Evolutionary conservation across 164 flowering plant genomes (phyloP), one percentile per base, ranked within the genome.

Genomic region (Stephania yunnanensis): DNA sequence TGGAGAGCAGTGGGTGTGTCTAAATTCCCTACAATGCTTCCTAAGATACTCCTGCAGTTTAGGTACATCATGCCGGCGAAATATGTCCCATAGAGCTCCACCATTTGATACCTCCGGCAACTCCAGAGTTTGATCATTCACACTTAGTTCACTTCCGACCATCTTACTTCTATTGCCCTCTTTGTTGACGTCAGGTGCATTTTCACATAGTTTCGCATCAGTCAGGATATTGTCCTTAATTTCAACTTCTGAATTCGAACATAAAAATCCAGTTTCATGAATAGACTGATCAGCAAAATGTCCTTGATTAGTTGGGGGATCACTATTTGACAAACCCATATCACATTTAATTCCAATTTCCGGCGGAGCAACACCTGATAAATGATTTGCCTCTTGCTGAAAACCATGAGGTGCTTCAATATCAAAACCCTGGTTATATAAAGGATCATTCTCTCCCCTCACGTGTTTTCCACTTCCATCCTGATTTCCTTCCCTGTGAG

Each of bases 71-170:
- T 90, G 68, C 71, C 89, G 82, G 6, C 94, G 84, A 69, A 92
- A 92, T 22, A 92, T 92, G 72, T 92, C 97, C 97, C 97, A 92
- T 0, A 89, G 80, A 75, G 94, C 94, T 80, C 94, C 92, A 64
- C 90, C 87, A 0, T 75, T 83, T 29, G 61, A 58, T 10, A 50
- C 45, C 46, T 82, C 83, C 10, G 68, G 13, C 11, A 15, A 78
- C 64, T 74, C 82, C n/a, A 65, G 30, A 70, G 45, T 46, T 10
- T 15, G 4, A 10, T 10, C 31, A 22, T 29, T 65, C 31, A 22
- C 29, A 9, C 31, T 65, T 2, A 20, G 13, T 19, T 63, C 46
- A 29, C 42, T 75, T 61, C 44, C 65, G 46, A 7, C 70, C 72
- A n/a, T 15, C 15, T 58, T 58, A 19, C 20, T 58, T 58, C 19